These are phyloP conservation scores for Wilcoxina mikolae DNA, from an alignment of 495 filamentous ascomycete species.

Conservation along the genomic window DNA sequence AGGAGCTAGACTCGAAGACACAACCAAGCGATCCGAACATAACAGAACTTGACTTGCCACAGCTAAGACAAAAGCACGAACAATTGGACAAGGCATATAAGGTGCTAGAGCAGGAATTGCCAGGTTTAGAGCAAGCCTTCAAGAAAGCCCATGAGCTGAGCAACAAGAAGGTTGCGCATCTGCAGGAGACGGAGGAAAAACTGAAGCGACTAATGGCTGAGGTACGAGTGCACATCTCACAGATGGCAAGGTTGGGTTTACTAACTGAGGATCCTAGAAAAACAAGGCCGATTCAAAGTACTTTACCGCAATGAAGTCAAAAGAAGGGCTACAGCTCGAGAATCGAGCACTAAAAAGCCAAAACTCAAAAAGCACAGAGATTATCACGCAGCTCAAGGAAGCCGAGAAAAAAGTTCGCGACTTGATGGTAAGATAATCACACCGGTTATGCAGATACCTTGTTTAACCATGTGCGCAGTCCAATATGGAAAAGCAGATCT, in stretches of 20 bases:
- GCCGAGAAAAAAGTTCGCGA: constrained; percentile 42
- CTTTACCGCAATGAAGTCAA: constrained; percentile 84
- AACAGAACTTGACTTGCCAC: constrained; percentile 44
- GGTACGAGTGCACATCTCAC: constrained; percentile 15
- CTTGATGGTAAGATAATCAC: constrained; percentile 21
- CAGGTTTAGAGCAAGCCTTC: constrained; percentile 71
- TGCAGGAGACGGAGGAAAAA: constrained; percentile 60
- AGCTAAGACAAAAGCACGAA: constrained; percentile 56
- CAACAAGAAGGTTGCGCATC: constrained; percentile 71
- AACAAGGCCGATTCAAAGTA: constrained; percentile 95
- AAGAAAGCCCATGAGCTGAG: constrained; percentile 70
- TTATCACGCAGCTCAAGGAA: constrained; percentile 84
- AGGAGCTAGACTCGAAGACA: constrained; percentile 32
- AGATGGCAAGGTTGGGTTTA: neutral
- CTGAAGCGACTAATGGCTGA: constrained; percentile 61
- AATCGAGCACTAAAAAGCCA: constrained; percentile 62
- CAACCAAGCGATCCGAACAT: constrained; percentile 36
- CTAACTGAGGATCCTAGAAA: constrained; percentile 38
- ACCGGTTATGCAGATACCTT: constrained; percentile 25
- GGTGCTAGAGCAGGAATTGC: constrained; percentile 71
- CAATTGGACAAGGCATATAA: constrained; percentile 63
- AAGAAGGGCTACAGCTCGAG: constrained; percentile 64
- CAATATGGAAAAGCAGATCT: constrained; percentile 79
- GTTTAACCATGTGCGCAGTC: constrained; percentile 45
- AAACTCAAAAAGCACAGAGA: constrained; percentile 80